Base-by-base conservation (phyloP, 306 rosid genomes). In the Astragalus glycyphyllos region DNA sequence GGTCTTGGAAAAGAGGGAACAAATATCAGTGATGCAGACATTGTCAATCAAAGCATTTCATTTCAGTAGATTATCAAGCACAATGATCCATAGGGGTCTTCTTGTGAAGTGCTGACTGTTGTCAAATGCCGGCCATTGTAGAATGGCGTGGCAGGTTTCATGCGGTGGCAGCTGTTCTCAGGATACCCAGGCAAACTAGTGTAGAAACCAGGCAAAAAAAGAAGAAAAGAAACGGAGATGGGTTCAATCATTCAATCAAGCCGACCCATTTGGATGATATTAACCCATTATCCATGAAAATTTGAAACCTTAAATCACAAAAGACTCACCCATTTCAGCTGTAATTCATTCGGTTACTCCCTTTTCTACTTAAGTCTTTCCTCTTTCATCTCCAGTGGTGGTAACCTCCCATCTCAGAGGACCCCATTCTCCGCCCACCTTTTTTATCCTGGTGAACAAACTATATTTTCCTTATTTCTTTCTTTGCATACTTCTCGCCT, bases 1-100 rank as follows among this genome's bases (percentile, higher is more conserved):
- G 70, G 40, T 51, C 20, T 40, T 40, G 26, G 58, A 38, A 55
- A 32, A 66, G 68, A 20, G 68, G 56, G 23, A 58, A 49, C 56
- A 74, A 26, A 7, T 29, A 50, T 41, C 16, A 15, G 62, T 37
- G 57, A 29, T 15, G 49, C 53, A 14, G 47, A 49, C 47, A 50
- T 40, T 45, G 59, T 20, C 37, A n/a, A 66, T 66, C 8, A 17
- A 51, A 55, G 61, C 44, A 8, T 44, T 58, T 11, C 31, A 41
- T 60, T 60, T 58, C 26, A 54, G 4, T 56, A 57, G 23, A n/a
- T 56, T 46, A 46, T 67, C 14, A 38, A 68, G 57, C 48, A 48
- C 44, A 14, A 11, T 58, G 79, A 54, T 74, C 14, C 57, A 15
- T 63, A 5, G 49, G 35, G 35, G 51, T 44, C 59, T 46, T 58